A percentile compares a stretch with the other conserved stretches of the same genome.
Evolutionary conservation across 2,329 filamentous ascomycete genomes (phyloP).

Genomic region (Neophaeococcomyces mojaviensis): DNA sequence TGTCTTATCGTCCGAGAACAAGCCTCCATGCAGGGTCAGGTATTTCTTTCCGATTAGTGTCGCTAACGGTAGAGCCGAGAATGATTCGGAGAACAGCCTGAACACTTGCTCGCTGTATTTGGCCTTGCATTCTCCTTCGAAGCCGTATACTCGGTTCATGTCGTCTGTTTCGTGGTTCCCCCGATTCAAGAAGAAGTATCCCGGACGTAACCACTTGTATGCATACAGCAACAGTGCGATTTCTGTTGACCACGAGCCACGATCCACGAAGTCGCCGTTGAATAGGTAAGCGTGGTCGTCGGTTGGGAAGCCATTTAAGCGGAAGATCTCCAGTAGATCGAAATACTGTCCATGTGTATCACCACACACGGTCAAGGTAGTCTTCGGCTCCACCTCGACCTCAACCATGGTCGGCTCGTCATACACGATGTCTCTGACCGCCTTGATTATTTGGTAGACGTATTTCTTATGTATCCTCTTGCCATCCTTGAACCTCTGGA

Average conservation of each 20-base stretch:
- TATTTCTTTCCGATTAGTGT: conserved; percentile 65
- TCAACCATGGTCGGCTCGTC: conserved; percentile 97
- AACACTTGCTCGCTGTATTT: conserved; percentile 96
- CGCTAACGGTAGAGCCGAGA: conserved; percentile 85
- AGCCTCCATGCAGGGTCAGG: conserved; percentile 23
- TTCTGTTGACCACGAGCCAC: conserved; percentile 97
- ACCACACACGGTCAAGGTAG: conserved; percentile 85
- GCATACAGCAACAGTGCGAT: conserved; percentile 89
- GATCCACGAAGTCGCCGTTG: conserved; percentile 97
- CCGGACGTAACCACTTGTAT: conserved; percentile 90
- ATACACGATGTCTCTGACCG: conserved; percentile 81
- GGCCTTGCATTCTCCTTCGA: conserved; percentile 95
- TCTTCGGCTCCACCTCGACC: conserved; percentile 68
- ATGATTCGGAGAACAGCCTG: conserved; percentile 96
- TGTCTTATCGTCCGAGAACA: conserved; percentile 57
- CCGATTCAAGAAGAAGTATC: conserved; percentile 87
- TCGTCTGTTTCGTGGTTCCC: conserved; percentile 99
- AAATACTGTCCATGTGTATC: conserved; percentile 99
- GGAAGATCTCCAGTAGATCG: conserved; percentile 92
- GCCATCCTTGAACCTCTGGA: conserved; percentile 85
- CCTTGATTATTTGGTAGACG: conserved; percentile 90
- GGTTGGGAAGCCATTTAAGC: conserved; percentile 74
- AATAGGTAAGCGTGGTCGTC: conserved; percentile 92
- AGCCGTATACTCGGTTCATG: conserved; percentile 98
- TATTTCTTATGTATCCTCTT: conserved; percentile 96